Evolutionary conservation across 2,329 filamentous ascomycete species (phyloP).

Genomic region (Xylariaceae sp.): DNA sequence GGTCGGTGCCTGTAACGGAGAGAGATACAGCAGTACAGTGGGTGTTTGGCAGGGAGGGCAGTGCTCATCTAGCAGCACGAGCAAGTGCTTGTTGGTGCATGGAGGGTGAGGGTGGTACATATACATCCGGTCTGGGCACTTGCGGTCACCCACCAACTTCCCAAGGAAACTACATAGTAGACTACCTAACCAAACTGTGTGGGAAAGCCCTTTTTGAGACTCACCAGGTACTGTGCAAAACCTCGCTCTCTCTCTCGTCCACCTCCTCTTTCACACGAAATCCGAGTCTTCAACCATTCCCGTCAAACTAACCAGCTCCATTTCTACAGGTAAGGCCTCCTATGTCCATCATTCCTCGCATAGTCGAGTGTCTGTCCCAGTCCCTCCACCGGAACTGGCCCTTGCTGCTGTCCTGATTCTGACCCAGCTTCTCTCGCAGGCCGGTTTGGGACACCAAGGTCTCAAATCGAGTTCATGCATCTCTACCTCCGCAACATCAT

Average conservation of each 20-base stretch:
- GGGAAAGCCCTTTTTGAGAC: constrained; percentile 27
- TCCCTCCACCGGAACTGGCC: constrained; percentile 7
- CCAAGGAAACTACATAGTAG: constrained; percentile 17
- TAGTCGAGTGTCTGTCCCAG: constrained; percentile 5
- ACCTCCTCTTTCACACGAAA: constrained; percentile 30
- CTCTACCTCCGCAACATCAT: constrained; percentile 31
- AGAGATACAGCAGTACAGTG: too few species aligned
- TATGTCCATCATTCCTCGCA: constrained; percentile 17
- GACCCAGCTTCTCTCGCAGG: constrained; percentile 19
- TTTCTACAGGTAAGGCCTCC: constrained; percentile 23
- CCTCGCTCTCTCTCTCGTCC: constrained; percentile 30
- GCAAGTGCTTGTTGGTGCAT: background rate
- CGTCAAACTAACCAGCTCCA: constrained; percentile 24
- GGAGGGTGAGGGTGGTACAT: constrained; percentile 1
- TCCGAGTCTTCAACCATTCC: constrained; percentile 18
- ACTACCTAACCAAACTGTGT: too few species aligned
- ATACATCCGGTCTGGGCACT: constrained; percentile 21
- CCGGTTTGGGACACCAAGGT: constrained; percentile 24
- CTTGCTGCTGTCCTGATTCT: constrained; percentile 13
- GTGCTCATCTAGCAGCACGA: background rate
- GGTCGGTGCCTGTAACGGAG: too few species aligned
- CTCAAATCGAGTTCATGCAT: constrained; percentile 30
- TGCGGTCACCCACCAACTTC: constrained; percentile 14
- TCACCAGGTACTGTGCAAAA: constrained; percentile 28
- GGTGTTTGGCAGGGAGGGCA: too few species aligned